phyloP scores from a whole-genome alignment of 208 protist genomes.

The Leptomonas seymouri region DNA sequence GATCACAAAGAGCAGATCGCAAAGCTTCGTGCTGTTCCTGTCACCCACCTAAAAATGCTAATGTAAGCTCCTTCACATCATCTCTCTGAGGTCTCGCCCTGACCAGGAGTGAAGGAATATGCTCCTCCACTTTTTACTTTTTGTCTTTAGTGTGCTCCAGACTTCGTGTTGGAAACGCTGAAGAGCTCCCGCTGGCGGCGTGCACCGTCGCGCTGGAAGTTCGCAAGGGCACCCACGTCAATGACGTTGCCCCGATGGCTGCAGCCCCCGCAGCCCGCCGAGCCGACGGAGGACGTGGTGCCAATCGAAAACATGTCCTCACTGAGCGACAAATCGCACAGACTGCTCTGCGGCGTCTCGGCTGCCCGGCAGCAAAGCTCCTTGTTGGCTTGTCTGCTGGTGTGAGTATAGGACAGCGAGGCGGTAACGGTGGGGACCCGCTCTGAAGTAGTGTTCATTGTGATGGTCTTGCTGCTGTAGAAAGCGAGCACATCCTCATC shows the following conservation, averaged over 20 bases:
- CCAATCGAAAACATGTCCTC: slow-evolving; percentile 21
- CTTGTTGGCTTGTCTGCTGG: slow-evolving; percentile 1
- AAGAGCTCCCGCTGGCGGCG: slow-evolving; percentile 19
- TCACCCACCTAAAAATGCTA: too few relatives aligned
- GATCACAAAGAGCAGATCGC: too few relatives aligned
- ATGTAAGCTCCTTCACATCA: too few relatives aligned
- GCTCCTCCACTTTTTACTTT: not conserved
- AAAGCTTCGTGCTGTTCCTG: too few relatives aligned
- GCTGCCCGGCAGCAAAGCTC: slow-evolving; percentile 15
- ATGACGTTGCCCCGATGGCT: slow-evolving; percentile 20
- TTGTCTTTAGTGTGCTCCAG: not conserved
- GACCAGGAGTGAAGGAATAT: too few relatives aligned
- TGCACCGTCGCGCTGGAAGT: slow-evolving; percentile 34
- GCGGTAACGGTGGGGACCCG: not conserved
- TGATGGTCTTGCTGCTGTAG: slow-evolving; percentile 15
- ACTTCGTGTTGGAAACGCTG: not conserved
- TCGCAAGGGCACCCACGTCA: slow-evolving; percentile 18
- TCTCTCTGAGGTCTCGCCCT: too few relatives aligned
- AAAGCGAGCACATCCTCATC: slow-evolving; percentile 30
- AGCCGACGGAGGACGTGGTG: slow-evolving; percentile 4
- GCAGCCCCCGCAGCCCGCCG: slow-evolving; percentile 7
- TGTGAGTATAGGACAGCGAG: not conserved
- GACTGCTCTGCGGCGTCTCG: slow-evolving; percentile 23
- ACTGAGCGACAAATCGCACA: slow-evolving; percentile 29
- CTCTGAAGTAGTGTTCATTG: not conserved